Evolutionary conservation across 306 rosid genomes (phyloP), one percentile per base, ranked within the genome.

Genomic region (Castanea crenata): DNA sequence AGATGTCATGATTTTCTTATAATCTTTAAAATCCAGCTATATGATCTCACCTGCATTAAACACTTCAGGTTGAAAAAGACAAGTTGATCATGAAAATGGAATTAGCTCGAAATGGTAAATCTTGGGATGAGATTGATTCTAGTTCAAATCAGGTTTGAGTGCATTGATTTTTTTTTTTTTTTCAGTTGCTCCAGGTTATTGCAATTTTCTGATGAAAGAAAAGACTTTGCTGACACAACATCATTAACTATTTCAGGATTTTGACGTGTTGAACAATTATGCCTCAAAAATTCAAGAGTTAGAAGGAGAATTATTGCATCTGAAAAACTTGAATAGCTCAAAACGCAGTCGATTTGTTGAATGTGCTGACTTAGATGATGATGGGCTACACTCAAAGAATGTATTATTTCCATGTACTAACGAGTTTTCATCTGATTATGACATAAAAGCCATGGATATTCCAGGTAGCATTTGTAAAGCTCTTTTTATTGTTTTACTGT

Each of bases 71-170:
- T 79, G 99, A 96, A 82, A 96, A 90, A 73, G 99, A 89, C 78
- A 89, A 89, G 64, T 80, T 93, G 76, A 71, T 85, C 73, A 78
- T 93, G 93, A 86, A 86, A 88, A 90, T 96, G 57, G 97, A 96
- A 85, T 84, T 89, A 18, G 86, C 79, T 69, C 85, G 98, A 72
- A 90, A 89, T 59, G 99, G 99, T 44, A 93, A 89, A 89, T 83
- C 99, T 52, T 96, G 94, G 97, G 97, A 96, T 74, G 97, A 91
- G 88, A 87, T 96, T n/a, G 96, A 93, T 68, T 93, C 90, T 58
- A 81, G 70, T 78, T 82, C 83, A 61, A 85, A 86, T 56, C 89
- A 96, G 99, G 99, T 96, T 29, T 15, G 81, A 52, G 41, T 78
- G 55, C 75, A 51, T 57, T 25, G 49, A 35, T 31, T 78, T 72